Evolutionary conservation across 805 yeast species (phyloP).

Genomic region (Candida pseudoglaebosa): DNA sequence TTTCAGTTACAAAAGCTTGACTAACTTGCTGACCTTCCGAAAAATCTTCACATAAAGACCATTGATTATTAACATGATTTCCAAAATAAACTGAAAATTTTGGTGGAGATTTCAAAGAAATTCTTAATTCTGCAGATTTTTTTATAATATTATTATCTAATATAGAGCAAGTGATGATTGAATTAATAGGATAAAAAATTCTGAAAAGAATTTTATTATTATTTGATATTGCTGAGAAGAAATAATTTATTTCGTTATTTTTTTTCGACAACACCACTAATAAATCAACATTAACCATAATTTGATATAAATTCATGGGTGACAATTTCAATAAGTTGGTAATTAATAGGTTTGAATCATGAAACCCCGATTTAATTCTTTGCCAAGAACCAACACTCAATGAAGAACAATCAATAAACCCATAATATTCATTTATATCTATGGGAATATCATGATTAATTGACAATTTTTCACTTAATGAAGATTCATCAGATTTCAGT

Average conservation of each 20-base stretch:
- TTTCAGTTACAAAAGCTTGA: slow-evolving; percentile 52
- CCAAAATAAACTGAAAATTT: slow-evolving; percentile 76
- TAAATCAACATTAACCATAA: slow-evolving; percentile 68
- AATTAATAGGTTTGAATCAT: slow-evolving; percentile 36
- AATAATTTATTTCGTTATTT: slow-evolving; percentile 70
- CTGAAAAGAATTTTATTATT: slow-evolving; percentile 66
- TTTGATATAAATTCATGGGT: slow-evolving; percentile 58
- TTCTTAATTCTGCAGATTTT: slow-evolving; percentile 44
- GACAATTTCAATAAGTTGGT: slow-evolving; percentile 56
- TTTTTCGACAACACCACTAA: slow-evolving; percentile 67
- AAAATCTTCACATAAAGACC: slow-evolving; percentile 82
- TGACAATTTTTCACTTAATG: slow-evolving; percentile 3
- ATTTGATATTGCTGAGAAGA: slow-evolving; percentile 70
- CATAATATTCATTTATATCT: slow-evolving; percentile 58
- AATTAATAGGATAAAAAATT: slow-evolving; percentile 63
- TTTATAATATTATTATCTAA: slow-evolving; percentile 42
- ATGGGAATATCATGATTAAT: slow-evolving; percentile 36
- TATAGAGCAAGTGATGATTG: slow-evolving; percentile 57
- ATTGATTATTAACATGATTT: slow-evolving; percentile 54
- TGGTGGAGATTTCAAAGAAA: slow-evolving; percentile 57
- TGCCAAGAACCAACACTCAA: slow-evolving; percentile 81
- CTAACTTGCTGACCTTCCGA: slow-evolving; percentile 81
- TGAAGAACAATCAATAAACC: slow-evolving; percentile 63
- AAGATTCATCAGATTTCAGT: slow-evolving; percentile 20
- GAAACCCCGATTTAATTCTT: slow-evolving; percentile 63